phyloP scores from a whole-genome alignment of 2,329 filamentous ascomycete species.

The Aspergillus vadensis region DNA sequence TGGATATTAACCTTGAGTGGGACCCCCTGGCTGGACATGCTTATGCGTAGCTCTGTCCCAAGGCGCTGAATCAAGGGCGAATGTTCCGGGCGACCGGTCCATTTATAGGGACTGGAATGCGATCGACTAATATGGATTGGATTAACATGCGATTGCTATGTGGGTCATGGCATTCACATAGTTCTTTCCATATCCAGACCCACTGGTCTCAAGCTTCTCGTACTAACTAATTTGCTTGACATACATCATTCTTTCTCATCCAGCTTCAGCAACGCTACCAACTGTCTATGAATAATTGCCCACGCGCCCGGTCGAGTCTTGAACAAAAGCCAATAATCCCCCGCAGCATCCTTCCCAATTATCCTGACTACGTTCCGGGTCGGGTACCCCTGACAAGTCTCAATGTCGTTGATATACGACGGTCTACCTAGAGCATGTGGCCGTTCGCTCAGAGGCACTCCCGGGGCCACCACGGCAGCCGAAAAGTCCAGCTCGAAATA shows the following conservation, averaged over 20 bases:
- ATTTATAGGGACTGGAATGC: background rate
- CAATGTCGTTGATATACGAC: conserved; percentile 14
- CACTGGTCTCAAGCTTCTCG: too few species aligned
- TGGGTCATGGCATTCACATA: background rate
- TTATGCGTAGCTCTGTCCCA: background rate
- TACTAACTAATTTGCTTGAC: too few species aligned
- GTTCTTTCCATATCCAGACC: background rate
- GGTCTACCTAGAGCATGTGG: conserved; percentile 14
- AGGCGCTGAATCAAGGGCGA: background rate
- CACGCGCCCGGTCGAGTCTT: conserved; percentile 25
- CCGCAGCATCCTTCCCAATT: conserved; percentile 36
- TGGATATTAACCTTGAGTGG: conserved; percentile 4
- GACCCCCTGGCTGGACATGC: background rate
- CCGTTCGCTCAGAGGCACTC: conserved; percentile 1
- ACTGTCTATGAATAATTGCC: conserved; percentile 22
- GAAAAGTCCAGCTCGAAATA: conserved; percentile 45
- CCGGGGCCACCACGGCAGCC: conserved; percentile 20
- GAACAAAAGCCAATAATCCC: conserved; percentile 36
- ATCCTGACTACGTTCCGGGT: conserved; percentile 24
- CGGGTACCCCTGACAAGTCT: conserved; percentile 2
- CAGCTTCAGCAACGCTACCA: background rate
- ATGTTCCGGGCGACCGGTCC: background rate
- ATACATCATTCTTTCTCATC: background rate
- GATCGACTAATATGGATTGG: too few species aligned
- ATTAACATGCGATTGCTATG: background rate